A percentile compares a stretch with the other conserved stretches of the same genome.
Evolutionary conservation across 768 basidiomycete species (phyloP).

Genomic region (Mycena venus): DNA sequence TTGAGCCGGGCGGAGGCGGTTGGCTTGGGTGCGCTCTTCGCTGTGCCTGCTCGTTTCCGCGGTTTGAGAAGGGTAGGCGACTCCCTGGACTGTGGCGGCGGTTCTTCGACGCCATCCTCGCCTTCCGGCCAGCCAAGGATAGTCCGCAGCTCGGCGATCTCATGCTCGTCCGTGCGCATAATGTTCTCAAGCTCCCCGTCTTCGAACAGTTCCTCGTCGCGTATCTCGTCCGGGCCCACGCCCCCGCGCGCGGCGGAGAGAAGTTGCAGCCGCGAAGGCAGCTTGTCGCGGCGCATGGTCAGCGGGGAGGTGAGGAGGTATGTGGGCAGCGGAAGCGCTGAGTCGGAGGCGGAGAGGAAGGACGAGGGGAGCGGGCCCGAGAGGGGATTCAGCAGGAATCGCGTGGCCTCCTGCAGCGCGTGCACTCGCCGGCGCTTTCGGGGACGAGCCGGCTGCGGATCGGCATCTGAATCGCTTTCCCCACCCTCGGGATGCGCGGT

Average conservation of each 20-base stretch:
- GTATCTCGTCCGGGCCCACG: slow-evolving; percentile 60
- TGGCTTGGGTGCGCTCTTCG: not conserved
- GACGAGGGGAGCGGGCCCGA: slow-evolving; percentile 43
- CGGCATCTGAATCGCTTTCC: slow-evolving; percentile 27
- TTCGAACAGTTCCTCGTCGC: slow-evolving; percentile 80
- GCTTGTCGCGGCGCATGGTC: slow-evolving; percentile 40
- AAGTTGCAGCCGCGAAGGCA: slow-evolving; percentile 77
- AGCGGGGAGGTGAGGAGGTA: slow-evolving; percentile 64
- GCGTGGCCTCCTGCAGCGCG: slow-evolving; percentile 61
- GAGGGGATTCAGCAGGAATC: slow-evolving; percentile 73
- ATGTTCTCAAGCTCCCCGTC: slow-evolving; percentile 77
- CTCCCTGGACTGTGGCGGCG: not conserved
- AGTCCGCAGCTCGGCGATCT: slow-evolving; percentile 58
- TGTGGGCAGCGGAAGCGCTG: slow-evolving; percentile 54
- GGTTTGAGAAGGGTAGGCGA: slow-evolving; percentile 7
- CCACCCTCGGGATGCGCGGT: not conserved
- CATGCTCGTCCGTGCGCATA: slow-evolving; percentile 61
- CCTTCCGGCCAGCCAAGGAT: slow-evolving; percentile 47
- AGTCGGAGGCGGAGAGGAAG: slow-evolving; percentile 19
- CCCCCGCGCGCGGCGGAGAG: slow-evolving; percentile 72
- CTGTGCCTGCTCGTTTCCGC: not conserved
- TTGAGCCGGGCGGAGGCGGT: slow-evolving; percentile 22
- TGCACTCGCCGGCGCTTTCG: slow-evolving; percentile 46
- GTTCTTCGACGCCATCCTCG: slow-evolving; percentile 27
- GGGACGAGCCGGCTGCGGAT: slow-evolving; percentile 21